These are phyloP conservation scores for Fusarium floridanum DNA, from an alignment of 2,329 filamentous ascomycete species.

Conservation along the genomic window DNA sequence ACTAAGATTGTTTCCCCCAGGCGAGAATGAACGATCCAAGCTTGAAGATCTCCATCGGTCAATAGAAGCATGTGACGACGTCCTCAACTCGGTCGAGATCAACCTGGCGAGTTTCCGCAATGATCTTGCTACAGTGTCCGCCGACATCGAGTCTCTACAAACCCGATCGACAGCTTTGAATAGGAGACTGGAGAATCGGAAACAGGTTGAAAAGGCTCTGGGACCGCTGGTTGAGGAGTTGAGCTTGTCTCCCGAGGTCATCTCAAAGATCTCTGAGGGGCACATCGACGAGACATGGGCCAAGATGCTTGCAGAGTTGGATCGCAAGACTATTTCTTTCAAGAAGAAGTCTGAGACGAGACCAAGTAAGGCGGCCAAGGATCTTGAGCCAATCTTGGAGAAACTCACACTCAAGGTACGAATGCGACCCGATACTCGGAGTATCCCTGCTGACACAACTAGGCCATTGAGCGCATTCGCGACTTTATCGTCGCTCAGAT, in stretches of 20 bases:
- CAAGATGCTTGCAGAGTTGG: conserved; percentile 84
- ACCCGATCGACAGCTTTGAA: conserved; percentile 86
- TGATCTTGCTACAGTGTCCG: conserved; percentile 90
- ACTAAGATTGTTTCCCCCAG: conserved; percentile 54
- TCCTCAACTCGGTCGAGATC: conserved; percentile 90
- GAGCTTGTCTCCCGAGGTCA: conserved; percentile 85
- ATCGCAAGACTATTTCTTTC: conserved; percentile 79
- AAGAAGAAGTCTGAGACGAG: conserved; percentile 74
- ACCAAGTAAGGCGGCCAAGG: conserved; percentile 81
- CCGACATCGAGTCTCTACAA: conserved; percentile 95
- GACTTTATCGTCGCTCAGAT: conserved; percentile 96
- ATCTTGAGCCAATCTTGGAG: conserved; percentile 86
- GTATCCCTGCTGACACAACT: conserved; percentile 11
- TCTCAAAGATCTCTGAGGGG: conserved; percentile 88
- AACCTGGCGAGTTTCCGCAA: conserved; percentile 94
- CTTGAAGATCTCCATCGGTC: conserved; percentile 93
- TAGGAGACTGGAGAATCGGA: conserved; percentile 87
- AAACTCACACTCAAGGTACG: conserved; percentile 84
- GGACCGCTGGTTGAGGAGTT: conserved; percentile 93
- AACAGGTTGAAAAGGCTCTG: conserved; percentile 87
- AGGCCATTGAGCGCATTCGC: conserved; percentile 92
- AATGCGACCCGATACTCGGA: neutral
- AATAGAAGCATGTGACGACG: conserved; percentile 91
- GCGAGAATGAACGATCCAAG: conserved; percentile 83
- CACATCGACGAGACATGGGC: conserved; percentile 92